These are phyloP conservation scores for Tylopilus sp. DNA, from an alignment of 768 basidiomycete genomes.

Conservation along the genomic window DNA sequence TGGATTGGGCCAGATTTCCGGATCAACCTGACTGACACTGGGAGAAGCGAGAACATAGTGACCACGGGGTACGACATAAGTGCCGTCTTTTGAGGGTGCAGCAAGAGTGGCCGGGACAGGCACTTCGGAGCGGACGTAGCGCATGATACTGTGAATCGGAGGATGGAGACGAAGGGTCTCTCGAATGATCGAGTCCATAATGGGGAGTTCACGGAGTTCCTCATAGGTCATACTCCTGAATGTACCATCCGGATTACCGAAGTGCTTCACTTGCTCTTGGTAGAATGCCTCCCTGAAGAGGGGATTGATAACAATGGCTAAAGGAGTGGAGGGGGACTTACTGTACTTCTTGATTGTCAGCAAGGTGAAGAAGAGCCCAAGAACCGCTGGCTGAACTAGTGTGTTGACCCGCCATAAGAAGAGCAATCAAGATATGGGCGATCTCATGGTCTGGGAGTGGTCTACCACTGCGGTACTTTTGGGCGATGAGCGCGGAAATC, in stretches of 20 bases:
- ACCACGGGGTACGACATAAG: constrained; percentile 87
- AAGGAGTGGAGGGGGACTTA: constrained; percentile 36
- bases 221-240: constrained; percentile 83
- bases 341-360: constrained; percentile 70
- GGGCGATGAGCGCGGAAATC: constrained; percentile 82
- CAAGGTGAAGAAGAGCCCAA: constrained; percentile 89
- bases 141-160: constrained; percentile 94
- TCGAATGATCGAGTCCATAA: constrained; percentile 87
- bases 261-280: constrained; percentile 83
- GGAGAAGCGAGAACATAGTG: constrained; percentile 89
- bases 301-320: background rate
- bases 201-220: constrained; percentile 74
- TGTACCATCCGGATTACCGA: constrained; percentile 74
- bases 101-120: constrained; percentile 77
- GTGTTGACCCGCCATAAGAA: constrained; percentile 99
- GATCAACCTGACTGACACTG: constrained; percentile 84
- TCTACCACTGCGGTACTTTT: constrained; percentile 80
- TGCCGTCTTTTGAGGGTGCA: constrained; percentile 66
- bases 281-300: constrained; percentile 72
- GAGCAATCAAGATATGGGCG: constrained; percentile 97
- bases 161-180: constrained; percentile 93
- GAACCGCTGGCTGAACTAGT: constrained; percentile 91
- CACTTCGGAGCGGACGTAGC: constrained; percentile 84
- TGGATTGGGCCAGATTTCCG: constrained; percentile 72
- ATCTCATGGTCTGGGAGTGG: constrained; percentile 84